Conservation (phyloP, 257 asterid species). For the Fraxinus quadrangulata region DNA sequence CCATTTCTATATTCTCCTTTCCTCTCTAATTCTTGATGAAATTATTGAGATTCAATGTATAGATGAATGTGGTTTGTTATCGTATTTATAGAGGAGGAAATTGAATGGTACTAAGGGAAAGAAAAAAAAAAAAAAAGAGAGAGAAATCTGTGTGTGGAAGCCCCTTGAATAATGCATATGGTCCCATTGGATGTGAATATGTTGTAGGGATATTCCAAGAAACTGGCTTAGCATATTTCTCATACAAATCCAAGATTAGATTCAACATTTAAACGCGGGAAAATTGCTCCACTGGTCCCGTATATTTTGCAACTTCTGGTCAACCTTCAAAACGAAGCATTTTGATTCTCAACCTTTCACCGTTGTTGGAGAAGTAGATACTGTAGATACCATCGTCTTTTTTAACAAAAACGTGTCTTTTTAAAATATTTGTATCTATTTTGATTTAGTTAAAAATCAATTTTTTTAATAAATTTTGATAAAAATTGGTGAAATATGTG, state of each 20-base stretch:
- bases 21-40: constrained; percentile 9
- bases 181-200: constrained; percentile 23
- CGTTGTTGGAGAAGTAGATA: too few relatives aligned
- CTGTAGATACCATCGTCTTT: too few relatives aligned
- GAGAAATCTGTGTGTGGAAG: constrained; percentile 31
- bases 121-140: too few relatives aligned
- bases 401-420: too few relatives aligned
- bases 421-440: too few relatives aligned
- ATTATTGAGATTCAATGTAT: constrained; percentile 18
- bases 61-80: constrained; percentile 6
- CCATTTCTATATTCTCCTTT: constrained; percentile 38
- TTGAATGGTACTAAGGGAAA: constrained; percentile 6
- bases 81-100: constrained; percentile 24
- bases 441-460: too few relatives aligned
- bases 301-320: not conserved
- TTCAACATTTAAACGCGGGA: constrained; percentile 2
- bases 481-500: too few relatives aligned
- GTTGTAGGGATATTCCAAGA: constrained; percentile 47
- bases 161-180: constrained; percentile 16
- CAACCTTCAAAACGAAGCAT: too few relatives aligned
- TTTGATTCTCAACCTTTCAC: too few relatives aligned
- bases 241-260: constrained; percentile 12
- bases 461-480: too few relatives aligned
- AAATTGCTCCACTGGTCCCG: not conserved
- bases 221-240: constrained; percentile 17